Conservation (phyloP, 2,329 filamentous ascomycete genomes). For the Fusarium nygamai region DNA sequence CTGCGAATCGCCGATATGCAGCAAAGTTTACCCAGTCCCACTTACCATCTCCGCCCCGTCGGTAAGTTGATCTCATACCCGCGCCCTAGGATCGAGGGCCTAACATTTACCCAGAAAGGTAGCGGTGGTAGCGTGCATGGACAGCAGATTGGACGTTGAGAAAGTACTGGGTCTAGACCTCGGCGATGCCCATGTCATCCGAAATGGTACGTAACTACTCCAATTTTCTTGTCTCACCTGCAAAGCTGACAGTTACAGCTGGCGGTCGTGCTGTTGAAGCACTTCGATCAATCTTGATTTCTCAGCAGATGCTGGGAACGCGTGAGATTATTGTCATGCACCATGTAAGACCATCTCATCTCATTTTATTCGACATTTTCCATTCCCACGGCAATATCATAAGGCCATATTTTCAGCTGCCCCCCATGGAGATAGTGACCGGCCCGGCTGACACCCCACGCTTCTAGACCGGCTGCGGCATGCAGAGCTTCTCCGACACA, state of each 20-base stretch:
- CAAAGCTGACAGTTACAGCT: constrained; percentile 42
- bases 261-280: constrained; percentile 74
- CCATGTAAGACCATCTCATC: constrained; percentile 54
- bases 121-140: constrained; percentile 78
- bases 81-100: constrained; percentile 21
- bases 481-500: constrained; percentile 74
- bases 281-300: constrained; percentile 79
- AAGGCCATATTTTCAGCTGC: neutral
- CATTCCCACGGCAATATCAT: neutral
- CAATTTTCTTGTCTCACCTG: neutral
- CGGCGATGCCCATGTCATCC: constrained; percentile 82
- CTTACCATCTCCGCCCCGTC: constrained; percentile 37
- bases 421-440: constrained; percentile 4
- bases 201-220: constrained; percentile 61
- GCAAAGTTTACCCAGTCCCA: constrained; percentile 33
- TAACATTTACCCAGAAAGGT: constrained; percentile 45
- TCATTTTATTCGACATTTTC: neutral
- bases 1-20: constrained; percentile 37
- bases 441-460: constrained; percentile 34
- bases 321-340: constrained; percentile 79
- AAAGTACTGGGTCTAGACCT: constrained; percentile 70
- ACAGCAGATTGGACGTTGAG: constrained; percentile 76
- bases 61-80: constrained; percentile 26
- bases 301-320: constrained; percentile 81
- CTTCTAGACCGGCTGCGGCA: constrained; percentile 56